These are phyloP conservation scores for Daldinia concentrica DNA, from an alignment of 495 filamentous ascomycete species.

Conservation along the genomic window DNA sequence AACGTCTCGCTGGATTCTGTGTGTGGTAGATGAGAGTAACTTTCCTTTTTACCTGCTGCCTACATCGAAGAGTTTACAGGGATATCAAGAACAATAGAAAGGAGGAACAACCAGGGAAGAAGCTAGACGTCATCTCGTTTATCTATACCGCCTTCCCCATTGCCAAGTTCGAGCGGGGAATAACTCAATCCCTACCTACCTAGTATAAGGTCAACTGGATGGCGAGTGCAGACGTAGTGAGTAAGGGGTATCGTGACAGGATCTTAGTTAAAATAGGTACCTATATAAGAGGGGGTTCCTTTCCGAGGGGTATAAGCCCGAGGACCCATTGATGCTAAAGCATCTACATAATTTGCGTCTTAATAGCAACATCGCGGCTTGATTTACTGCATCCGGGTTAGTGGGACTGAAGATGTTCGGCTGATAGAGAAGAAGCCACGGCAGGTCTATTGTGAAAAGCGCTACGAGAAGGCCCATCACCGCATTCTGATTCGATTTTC, in stretches of 20 bases:
- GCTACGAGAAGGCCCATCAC: not conserved
- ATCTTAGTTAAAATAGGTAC: not conserved
- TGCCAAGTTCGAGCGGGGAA: slow-evolving; percentile 36
- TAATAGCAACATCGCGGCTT: slow-evolving; percentile 1
- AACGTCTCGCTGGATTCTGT: not conserved
- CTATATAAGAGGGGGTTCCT: not conserved
- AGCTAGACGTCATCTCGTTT: slow-evolving; percentile 38
- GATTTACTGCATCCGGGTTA: slow-evolving; percentile 22
- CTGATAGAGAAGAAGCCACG: slow-evolving; percentile 7
- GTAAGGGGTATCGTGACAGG: slow-evolving; percentile 23
- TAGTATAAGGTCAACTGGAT: not conserved
- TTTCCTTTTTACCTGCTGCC: not conserved
- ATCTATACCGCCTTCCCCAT: slow-evolving; percentile 28
- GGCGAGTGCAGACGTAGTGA: not conserved
- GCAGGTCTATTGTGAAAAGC: slow-evolving; percentile 11
- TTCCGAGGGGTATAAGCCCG: slow-evolving; percentile 9
- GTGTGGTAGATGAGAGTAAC: not conserved
- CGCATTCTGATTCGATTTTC: slow-evolving; percentile 15
- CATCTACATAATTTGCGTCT: not conserved
- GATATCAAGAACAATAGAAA: not conserved
- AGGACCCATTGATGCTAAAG: slow-evolving; percentile 8
- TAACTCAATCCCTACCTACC: not conserved
- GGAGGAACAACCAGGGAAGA: not conserved
- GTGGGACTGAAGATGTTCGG: slow-evolving; percentile 10
- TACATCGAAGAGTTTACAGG: not conserved